phyloP scores from a whole-genome alignment of 768 basidiomycete genomes.

The Tulasnella calospora region DNA sequence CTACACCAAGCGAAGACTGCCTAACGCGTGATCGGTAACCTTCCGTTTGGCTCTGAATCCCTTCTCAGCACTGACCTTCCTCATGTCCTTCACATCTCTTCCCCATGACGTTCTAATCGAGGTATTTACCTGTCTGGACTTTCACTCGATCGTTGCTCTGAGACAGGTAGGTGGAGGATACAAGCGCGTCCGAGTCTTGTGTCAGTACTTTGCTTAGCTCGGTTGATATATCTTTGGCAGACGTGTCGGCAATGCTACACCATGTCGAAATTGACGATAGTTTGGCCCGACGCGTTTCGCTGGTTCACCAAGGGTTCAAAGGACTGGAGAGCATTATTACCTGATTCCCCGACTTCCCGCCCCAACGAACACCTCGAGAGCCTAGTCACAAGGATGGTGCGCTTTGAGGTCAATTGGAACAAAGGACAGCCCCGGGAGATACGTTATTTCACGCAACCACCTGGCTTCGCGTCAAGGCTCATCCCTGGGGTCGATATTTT shows the following conservation, averaged over 20 bases:
- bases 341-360: not conserved
- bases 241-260: not conserved
- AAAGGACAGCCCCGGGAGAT: not conserved
- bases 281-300: not conserved
- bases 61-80: not conserved
- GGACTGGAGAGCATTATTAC: not conserved
- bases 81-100: not conserved
- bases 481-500: not conserved
- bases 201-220: not conserved
- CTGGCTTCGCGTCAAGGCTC: not conserved
- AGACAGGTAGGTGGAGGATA: not conserved
- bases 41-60: not conserved
- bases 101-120: not conserved
- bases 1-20: too few relatives aligned
- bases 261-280: not conserved
- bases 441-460: not conserved
- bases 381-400: not conserved
- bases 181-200: not conserved
- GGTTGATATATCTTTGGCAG: not conserved
- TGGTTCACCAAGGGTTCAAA: not conserved
- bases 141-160: not conserved
- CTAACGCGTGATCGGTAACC: too few relatives aligned
- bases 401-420: not conserved
- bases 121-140: not conserved
- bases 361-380: not conserved